Evolutionary conservation across 768 basidiomycete genomes (phyloP), one percentile per base, ranked within the genome.

Genomic region (Scleroderma citrinum): DNA sequence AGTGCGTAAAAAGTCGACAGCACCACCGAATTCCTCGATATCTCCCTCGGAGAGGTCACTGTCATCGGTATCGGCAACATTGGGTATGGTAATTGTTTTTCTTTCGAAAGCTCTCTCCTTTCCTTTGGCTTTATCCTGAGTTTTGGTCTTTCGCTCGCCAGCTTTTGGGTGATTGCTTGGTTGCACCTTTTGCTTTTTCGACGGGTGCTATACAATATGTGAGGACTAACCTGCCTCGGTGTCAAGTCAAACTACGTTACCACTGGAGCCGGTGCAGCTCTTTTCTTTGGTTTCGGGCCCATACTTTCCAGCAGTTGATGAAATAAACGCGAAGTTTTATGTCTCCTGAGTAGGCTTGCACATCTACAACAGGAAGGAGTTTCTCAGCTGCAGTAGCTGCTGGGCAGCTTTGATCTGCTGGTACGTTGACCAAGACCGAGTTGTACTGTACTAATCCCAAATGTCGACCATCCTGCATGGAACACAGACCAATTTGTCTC

Each of bases 11-110:
- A 97, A 97, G 29, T 74, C 70, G 30, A 75, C 74, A 2, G 80
- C 76, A 20, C 71, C 71, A 19, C 85, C 78, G 57, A 82, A 87
- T 56, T 83, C 78, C 47, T 77, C 79, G 30, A 83, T 68, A 52
- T 86, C 87, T 51, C 83, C 79, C 31, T 86, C 85, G n/a, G 81
- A 83, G 16, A 88, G 64, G 16, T 76, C 76, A 45, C 69, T 67
- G 20, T 68, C 65, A 19, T 61, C 57, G 20, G 31, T 49, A 31
- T 53, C 51, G 3, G 43, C 36, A 39, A 44, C 14, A 7, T 38
- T 40, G 13, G 88, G 88, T 29, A 91, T 80, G 1, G 81, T 75
- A 47, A 91, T 86, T 17, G 70, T 73, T 23, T 66, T 71, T 59
- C 79, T 71, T 56, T 87, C 80, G 2, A 71, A 73, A 2, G 79